Evolutionary conservation across 1,284 basidiomycete species (phyloP), one percentile per base, ranked within the genome.

Genomic region (Trichosporon coremiiforme): DNA sequence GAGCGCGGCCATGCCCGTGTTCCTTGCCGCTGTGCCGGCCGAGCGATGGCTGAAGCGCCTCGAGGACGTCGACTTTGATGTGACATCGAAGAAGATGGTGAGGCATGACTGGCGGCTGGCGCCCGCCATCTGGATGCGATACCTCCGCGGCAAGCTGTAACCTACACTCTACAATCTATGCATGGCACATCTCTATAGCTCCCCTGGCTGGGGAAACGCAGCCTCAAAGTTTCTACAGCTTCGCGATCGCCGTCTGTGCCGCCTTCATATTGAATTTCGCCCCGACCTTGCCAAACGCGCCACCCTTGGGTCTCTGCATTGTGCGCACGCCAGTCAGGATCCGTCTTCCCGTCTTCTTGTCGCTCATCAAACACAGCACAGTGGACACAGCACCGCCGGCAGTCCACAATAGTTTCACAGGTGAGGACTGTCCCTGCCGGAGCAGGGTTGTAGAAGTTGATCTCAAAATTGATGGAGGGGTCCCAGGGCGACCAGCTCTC

Each of bases 81-180:
- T 89, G 17, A 97, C 94, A 82, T 84, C 90, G 71, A 86, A 89
- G 7, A 85, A 86, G 71, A 78, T 96, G 75, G 90, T 90, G 81
- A 81, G 86, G 74, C 87, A 89, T 79, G 91, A 93, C 79, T 97
- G 95, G 92, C 89, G 87, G 83, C 84, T 97, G 73, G 90, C 94
- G 64, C 95, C 91, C 87, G 87, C 88, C 75, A 89, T 97, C 65
- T 96, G 92, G 93, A 87, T 88, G 77, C 85, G 36, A 4, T 90
- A 78, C 66, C 82, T 84, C 70, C 80, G 74, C 10, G 78, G 84
- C 15, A 83, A 77, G 74, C 75, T 86, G 66, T 85, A 74, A 64
- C 4, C 0, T 38, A 38, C 29, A 62, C 15, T 38, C 36, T 38
- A 38, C 13, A 10, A 38, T 35, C 47, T 50, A 50, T 50, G 47